Base-by-base conservation (phyloP, 768 basidiomycete species). In the Suillus subaureus region DNA sequence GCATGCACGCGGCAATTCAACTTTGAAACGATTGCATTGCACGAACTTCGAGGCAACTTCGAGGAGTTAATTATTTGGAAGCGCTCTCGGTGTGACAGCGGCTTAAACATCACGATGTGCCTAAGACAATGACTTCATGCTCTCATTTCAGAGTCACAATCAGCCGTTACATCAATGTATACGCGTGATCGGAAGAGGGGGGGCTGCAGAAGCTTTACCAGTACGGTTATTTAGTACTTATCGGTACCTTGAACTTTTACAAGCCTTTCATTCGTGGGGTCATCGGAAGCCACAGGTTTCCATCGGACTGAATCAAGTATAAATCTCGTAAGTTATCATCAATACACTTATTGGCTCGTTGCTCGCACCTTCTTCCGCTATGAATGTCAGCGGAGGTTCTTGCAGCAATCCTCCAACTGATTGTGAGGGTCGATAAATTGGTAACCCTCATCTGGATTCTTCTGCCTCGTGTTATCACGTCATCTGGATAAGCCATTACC, bases 191-290 rank as follows among this genome's bases (percentile, higher is more conserved):
- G 26, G 39, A 58, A 40, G 11, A 40, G 26, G 18, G 18, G 37
- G 54, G 54, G 54, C 54, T 55, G 54, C 54, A 55, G 54, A 55
- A 55, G 54, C 33, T n/a, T 55, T 33, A 55, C 54, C 54, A 55
- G 54, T 55, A 54, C 16, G 31, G 52, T 33, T 21, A 31, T 26
- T 58, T 58, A 40, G 15, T 26, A 40, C 57, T 58, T 58, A 58
- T 58, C 37, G 57, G 37, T 39, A 39, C 57, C 37, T 58, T 58
- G 57, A 18, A 26, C 57, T 58, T 39, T 23, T 58, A 13, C 37
- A 11, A 40, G 23, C 23, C 5, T 18, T 58, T 58, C 57, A 58
- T 40, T 58, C 16, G 39, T 58, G 23, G 23, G 39, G 57, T 26
- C 37, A 40, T 58, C 23, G 39, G 57, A 40, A 28, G 57, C 57